Evolutionary conservation across 768 basidiomycete genomes (phyloP), one percentile per base, ranked within the genome.

Genomic region (Kwoniella europaea): DNA sequence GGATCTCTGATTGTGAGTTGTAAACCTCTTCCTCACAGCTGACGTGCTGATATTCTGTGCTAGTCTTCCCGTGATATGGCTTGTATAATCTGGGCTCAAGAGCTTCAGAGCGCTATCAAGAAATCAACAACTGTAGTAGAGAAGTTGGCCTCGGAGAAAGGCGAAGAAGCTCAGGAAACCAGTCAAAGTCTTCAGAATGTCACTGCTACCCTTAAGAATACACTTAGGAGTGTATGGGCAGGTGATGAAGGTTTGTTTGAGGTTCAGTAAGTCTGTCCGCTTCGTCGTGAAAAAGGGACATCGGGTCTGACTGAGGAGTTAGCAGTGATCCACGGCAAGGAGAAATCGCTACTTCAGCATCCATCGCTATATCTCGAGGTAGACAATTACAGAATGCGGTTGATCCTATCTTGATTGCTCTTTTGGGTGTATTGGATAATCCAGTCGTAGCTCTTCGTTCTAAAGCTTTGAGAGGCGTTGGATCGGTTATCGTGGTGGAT

Each of bases 381-480:
- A 70, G 79, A n/a, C 57, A 76, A 50, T 85, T 97, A 59, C 89
- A 89, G 67, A 90, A 87, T 72, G 92, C 92, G 2, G 95, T 96
- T 82, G 89, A 91, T 55, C 90, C 92, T 0, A 92, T 98, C 64
- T 84, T 98, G 13, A 89, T 89, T 20, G 89, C 91, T 44, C 89
- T 97, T 41, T 82, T 98, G 20, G 85, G 86, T 65, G 89, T 93
- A 2, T 86, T 96, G 71, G 93, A 96, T 76, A 91, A 92, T 0
- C 88, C 92, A 4, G 88, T 90, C 3, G 94, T 98, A 29, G 93
- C 92, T 76, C 92, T 96, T 87, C 89, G 97, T 42, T 95, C 94
- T 0, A 98, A 98, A 82, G 96, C 96, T 0, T 85, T 99, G 41
- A 88, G 91, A 63, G 94, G 93, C 0, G 86, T 98, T 4, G 92